Evolutionary conservation across 371 early-diverging fungal species (phyloP), one percentile per base, ranked within the genome.

Genomic region (Funneliformis caledonium): DNA sequence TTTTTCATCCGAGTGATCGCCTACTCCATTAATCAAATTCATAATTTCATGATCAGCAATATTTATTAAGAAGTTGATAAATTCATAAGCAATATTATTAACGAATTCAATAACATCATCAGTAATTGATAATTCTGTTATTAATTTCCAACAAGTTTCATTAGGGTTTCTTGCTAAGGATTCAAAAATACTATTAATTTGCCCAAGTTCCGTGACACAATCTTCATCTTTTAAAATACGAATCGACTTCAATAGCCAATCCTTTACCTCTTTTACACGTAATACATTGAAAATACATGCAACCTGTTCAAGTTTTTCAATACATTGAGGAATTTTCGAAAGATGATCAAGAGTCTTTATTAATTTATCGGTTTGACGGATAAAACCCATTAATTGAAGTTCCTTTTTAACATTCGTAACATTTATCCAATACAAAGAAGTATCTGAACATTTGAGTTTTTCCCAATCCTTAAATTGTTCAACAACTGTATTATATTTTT

Each of bases 21-120:
- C 77, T 11, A 77, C 77, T 19, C 64, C 77, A 61, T 77, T 77
- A 64, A 77, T 77, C 22, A 77, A n/a, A 65, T 77, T 77, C 14
- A 19, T 77, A 11, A 77, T 43, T 45, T 77, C 77, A 64, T 77
- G 65, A 48, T 62, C 62, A 1, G 65, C 77, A 42, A 77, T 42
- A 45, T 42, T 47, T 10, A 47, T 43, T 45, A 77, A 48, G n/a
- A 62, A 77, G 6, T 4, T 2, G 22, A 77, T 26, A 26, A 26
- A 26, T 26, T 26, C 26, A 26, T 26, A 26, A 26, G 26, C 26
- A 26, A 26, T 26, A 26, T 26, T 26, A 26, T 26, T 26, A 26
- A 26, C 26, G 26, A 26, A 26, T 26, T 26, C 26, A 26, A 26
- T n/a, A 47, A 77, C 64, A 26, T 77, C 65, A 26, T 52, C 47